phyloP scores from a whole-genome alignment of 805 yeast genomes.

The Scheffersomyces lignosus region DNA sequence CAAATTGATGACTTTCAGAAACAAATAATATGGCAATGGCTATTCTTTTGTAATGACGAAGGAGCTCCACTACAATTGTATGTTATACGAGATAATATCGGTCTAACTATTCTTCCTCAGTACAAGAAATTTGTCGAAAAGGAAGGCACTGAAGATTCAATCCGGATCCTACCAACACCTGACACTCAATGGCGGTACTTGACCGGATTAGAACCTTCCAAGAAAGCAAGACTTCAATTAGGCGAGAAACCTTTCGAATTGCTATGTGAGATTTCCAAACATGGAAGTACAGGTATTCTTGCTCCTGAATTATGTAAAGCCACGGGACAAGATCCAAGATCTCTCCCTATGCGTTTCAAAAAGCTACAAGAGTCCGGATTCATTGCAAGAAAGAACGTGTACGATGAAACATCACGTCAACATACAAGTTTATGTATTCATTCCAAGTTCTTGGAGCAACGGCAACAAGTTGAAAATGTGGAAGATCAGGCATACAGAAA shows the following conservation, averaged over 20 bases:
- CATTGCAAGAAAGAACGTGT: slow-evolving; percentile 40
- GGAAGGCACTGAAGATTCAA: slow-evolving; percentile 14
- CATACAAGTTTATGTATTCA: slow-evolving; percentile 57
- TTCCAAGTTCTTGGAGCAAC: slow-evolving; percentile 40
- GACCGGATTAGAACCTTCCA: slow-evolving; percentile 49
- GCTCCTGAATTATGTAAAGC: slow-evolving; percentile 55
- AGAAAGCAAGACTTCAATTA: slow-evolving; percentile 48
- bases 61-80: slow-evolving; percentile 11
- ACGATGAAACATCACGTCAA: slow-evolving; percentile 40
- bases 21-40: slow-evolving; percentile 41
- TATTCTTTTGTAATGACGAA: slow-evolving; percentile 22
- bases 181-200: slow-evolving; percentile 58
- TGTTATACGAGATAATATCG: slow-evolving; percentile 11
- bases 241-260: slow-evolving; percentile 58
- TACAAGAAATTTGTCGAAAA: slow-evolving; percentile 16
- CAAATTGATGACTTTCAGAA: slow-evolving; percentile 36
- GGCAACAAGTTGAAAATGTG: slow-evolving; percentile 19
- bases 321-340: slow-evolving; percentile 71
- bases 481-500: slow-evolving; percentile 28
- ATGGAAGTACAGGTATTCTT: slow-evolving; percentile 56
- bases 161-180: slow-evolving; percentile 42
- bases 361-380: slow-evolving; percentile 51
- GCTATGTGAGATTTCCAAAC: slow-evolving; percentile 58
- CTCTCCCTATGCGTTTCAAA: slow-evolving; percentile 63
- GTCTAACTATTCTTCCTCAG: slow-evolving; percentile 15